These are phyloP conservation scores for Scheffersomyces stambukii DNA, from an alignment of 1,139 yeast species.

Conservation along the genomic window DNA sequence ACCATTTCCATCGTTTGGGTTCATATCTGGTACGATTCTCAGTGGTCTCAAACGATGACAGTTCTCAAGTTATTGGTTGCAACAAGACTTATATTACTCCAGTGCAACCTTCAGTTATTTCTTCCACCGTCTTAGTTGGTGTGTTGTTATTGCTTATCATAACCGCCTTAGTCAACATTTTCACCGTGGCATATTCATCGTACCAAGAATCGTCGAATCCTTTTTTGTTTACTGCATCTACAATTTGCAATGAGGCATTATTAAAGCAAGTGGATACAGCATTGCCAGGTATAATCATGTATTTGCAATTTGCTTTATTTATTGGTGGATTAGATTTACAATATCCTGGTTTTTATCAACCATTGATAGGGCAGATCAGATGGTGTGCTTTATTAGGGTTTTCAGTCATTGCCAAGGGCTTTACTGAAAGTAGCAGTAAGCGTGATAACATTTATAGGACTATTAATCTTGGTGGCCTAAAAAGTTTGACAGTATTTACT, in stretches of 20 bases:
- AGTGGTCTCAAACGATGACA: constrained; percentile 33
- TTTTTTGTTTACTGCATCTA: constrained; percentile 53
- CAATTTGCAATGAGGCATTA: constrained; percentile 56
- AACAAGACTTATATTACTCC: constrained; percentile 49
- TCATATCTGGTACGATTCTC: constrained; percentile 38
- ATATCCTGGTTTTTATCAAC: constrained; percentile 66
- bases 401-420: constrained; percentile 11
- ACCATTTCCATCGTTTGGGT: constrained; percentile 35
- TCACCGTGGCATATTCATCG: constrained; percentile 48
- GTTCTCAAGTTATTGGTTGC: constrained; percentile 44
- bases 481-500: constrained; percentile 25
- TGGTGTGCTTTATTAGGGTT: constrained; percentile 39
- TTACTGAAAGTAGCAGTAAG: neutral
- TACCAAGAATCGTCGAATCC: constrained; percentile 62
- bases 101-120: constrained; percentile 27
- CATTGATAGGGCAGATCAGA: constrained; percentile 37
- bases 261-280: constrained; percentile 57
- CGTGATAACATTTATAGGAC: constrained; percentile 39
- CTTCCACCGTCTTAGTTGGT: constrained; percentile 33
- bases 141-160: constrained; percentile 39
- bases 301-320: constrained; percentile 57
- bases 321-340: constrained; percentile 51
- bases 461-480: constrained; percentile 28
- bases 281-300: constrained; percentile 43
- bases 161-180: constrained; percentile 38